Conservation (phyloP, 345 rosid species). For the Corchorus olitorius region DNA sequence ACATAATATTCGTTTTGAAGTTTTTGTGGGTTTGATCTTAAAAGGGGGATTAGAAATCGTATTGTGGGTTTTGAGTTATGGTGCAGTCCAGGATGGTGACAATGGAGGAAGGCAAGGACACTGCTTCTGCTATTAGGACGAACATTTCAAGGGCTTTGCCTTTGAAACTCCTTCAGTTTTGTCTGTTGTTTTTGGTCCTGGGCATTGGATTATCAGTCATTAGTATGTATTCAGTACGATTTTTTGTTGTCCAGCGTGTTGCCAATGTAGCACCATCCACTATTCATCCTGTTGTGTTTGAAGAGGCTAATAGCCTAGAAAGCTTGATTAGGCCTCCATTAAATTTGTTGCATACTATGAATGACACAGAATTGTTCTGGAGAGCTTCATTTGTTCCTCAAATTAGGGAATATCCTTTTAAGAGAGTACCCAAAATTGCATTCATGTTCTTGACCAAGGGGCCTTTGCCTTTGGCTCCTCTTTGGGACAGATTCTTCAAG, state of each 20-base stretch:
- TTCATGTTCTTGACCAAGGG: conserved; percentile 96
- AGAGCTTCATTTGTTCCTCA: conserved; percentile 73
- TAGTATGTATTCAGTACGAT: conserved; percentile 46
- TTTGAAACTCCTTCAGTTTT: conserved; percentile 40
- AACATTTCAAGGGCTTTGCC: conserved; percentile 43
- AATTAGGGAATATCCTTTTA: conserved; percentile 56
- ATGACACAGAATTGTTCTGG: conserved; percentile 78
- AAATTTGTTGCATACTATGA: conserved; percentile 66
- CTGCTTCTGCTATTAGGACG: conserved; percentile 29
- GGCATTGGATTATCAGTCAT: conserved; percentile 54
- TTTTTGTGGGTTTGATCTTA: conserved; percentile 7
- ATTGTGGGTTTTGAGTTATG: conserved; percentile 11
- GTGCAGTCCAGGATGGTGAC: conserved; percentile 35
- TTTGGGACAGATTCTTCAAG: conserved; percentile 88
- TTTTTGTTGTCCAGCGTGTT: conserved; percentile 37
- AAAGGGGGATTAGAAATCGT: conserved; percentile 9
- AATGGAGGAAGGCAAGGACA: conserved; percentile 61
- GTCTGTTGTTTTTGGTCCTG: conserved; percentile 48
- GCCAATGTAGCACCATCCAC: conserved; percentile 35
- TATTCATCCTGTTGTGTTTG: conserved; percentile 35
- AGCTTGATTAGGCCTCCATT: conserved; percentile 61
- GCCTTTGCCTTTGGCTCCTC: conserved; percentile 81
- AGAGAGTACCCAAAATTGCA: conserved; percentile 80
- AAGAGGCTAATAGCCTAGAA: conserved; percentile 29
- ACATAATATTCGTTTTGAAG: conserved; percentile 1